Evolutionary conservation across 192 early-diverging fungal species (phyloP).

Genomic region (Podila minutissima): DNA sequence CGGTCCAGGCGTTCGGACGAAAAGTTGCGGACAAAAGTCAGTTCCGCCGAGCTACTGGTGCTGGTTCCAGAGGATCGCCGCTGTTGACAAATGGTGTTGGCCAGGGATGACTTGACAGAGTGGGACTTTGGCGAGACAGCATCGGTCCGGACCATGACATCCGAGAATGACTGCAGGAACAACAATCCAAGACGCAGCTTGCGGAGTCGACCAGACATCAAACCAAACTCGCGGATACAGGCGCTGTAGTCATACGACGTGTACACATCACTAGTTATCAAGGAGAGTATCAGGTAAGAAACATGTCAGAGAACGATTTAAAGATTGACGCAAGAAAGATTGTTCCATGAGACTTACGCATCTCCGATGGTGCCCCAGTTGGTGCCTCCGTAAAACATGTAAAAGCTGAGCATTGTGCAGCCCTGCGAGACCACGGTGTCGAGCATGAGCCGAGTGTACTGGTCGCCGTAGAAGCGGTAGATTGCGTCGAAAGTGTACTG

Average conservation of each 20-base stretch:
- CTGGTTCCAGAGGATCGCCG: constrained; percentile 28
- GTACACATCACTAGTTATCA: constrained; percentile 70
- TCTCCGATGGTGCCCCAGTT: constrained; percentile 83
- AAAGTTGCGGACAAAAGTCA: constrained; percentile 79
- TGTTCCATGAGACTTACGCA: constrained; percentile 52
- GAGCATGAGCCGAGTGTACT: constrained; percentile 68
- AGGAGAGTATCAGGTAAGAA: background rate
- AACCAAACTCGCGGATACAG: constrained; percentile 76
- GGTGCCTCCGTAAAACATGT: constrained; percentile 83
- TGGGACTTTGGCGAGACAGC: constrained; percentile 30
- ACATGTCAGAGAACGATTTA: too few species aligned
- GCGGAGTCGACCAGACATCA: constrained; percentile 69
- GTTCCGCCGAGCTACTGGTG: constrained; percentile 37
- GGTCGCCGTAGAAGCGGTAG: constrained; percentile 75
- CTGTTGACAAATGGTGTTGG: constrained; percentile 59
- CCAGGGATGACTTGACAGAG: constrained; percentile 41
- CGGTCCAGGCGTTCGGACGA: constrained; percentile 39
- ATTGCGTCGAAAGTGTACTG: constrained; percentile 73
- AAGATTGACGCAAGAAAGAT: too few species aligned
- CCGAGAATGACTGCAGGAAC: constrained; percentile 69
- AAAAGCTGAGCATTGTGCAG: constrained; percentile 68
- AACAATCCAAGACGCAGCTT: constrained; percentile 66
- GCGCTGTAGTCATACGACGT: constrained; percentile 83
- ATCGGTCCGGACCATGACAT: constrained; percentile 62
- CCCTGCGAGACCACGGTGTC: constrained; percentile 76